Base-by-base conservation (phyloP, 495 filamentous ascomycete species). In the Podospora australis region DNA sequence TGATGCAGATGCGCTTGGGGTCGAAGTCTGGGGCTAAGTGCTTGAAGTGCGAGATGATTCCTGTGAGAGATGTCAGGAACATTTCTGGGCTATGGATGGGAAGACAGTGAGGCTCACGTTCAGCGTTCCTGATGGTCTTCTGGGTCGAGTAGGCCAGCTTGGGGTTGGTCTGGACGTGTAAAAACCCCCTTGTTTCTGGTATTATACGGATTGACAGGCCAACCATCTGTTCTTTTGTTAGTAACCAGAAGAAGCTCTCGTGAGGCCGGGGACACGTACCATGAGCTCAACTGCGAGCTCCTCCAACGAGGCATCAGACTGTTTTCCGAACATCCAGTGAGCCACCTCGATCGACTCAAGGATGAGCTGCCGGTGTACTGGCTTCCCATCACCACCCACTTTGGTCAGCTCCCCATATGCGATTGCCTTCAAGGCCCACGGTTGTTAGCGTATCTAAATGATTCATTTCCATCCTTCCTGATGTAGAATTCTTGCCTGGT, bases 141-240 rank as follows among this genome's bases (percentile, higher is more conserved):
- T 72, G 58, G 2, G 67, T 73, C 6, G 72, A 71, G 49, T 78
- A 78, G 3, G 75, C 68, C 44, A 75, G 68, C 43, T 72, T 72
- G 0, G 81, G 80, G 50, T 86, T 84, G 0, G 74, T 78, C 56
- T 83, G 78, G 28, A 84, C 68, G 58, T 83, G 82, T 14, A 81
- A 67, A 39, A 57, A 67, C 2, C 78, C 81, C 4, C 55, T 71
- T 34, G 82, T 66, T 26, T 79, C 65, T 1, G 71, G 70, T 1
- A 69, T 67, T 30, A 83, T 76, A 25, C 26, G 19, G 14, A 58
- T 28, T 2, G 59, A 56, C 5, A 82, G 61, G 17, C 72, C 70
- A 20, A 86, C 59, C 49, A 71, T 55, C 53, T 55, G n/a, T 22
- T 8, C 24, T 4, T 2, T 17, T 29, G 26, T 44, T 25, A 39